Percentiles rank a stretch among this genome's conserved stretches.
phyloP scores from a whole-genome alignment of 1,284 basidiomycete genomes.

The Sporisorium graminicola region DNA sequence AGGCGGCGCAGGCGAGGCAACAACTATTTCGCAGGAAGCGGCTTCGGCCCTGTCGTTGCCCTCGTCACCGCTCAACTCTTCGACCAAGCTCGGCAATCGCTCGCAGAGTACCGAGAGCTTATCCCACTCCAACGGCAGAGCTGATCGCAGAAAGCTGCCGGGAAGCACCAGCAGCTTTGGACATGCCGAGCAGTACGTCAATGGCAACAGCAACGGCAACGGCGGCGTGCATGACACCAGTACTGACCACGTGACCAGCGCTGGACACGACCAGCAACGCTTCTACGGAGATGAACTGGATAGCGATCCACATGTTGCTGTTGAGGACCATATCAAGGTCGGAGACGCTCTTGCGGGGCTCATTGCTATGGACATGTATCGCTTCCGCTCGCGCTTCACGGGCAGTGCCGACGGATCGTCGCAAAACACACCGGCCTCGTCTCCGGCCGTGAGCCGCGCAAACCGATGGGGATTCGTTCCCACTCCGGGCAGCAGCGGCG shows the following conservation, averaged over 20 bases:
- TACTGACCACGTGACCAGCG: constrained; percentile 7
- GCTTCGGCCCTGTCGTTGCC: constrained; percentile 35
- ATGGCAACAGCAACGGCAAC: constrained; percentile 29
- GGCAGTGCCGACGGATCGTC: constrained; percentile 36
- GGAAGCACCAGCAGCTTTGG: constrained; percentile 14
- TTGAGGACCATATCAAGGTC: constrained; percentile 53
- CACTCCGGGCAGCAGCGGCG: constrained; percentile 35
- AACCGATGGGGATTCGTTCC: constrained; percentile 40
- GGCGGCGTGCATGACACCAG: constrained; percentile 16
- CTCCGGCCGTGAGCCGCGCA: constrained; percentile 45
- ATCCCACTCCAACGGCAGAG: constrained; percentile 41
- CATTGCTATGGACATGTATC: constrained; percentile 65
- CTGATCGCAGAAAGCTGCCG: constrained; percentile 26
- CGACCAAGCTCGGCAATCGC: constrained; percentile 42
- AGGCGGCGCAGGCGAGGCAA: constrained; percentile 7
- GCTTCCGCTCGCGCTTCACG: constrained; percentile 52
- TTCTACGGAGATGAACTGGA: constrained; percentile 40
- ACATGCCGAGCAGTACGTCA: constrained; percentile 12
- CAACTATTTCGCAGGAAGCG: constrained; percentile 24
- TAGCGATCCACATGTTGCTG: constrained; percentile 32
- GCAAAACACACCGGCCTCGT: constrained; percentile 51
- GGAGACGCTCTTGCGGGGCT: constrained; percentile 59
- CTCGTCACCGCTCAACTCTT: constrained; percentile 31
- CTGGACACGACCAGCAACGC: constrained; percentile 19
- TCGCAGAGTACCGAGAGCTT: constrained; percentile 60